Conservation (phyloP, 2,329 filamentous ascomycete species). For the Elsinoe australis region DNA sequence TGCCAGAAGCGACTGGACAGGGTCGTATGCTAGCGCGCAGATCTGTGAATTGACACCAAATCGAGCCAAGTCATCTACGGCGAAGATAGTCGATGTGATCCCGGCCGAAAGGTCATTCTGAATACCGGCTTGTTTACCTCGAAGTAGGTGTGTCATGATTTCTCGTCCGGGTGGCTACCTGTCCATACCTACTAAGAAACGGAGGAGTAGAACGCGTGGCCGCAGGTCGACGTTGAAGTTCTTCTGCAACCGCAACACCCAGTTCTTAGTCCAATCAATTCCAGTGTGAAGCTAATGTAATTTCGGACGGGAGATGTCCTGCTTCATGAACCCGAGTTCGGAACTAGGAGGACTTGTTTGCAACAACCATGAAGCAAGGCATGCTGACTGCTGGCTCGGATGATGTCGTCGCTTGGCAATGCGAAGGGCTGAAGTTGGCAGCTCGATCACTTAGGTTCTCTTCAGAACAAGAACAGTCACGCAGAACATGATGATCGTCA, state of each 20-base stretch:
- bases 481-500: no score
- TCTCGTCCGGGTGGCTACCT: neutral
- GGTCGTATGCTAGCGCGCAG: slow-evolving; percentile 82
- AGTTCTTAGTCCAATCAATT: no score
- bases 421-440: slow-evolving; percentile 1
- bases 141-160: slow-evolving; percentile 75
- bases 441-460: no score
- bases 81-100: slow-evolving; percentile 68
- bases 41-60: slow-evolving; percentile 63
- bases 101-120: slow-evolving; percentile 82
- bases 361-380: neutral
- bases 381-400: neutral
- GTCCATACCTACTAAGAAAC: neutral
- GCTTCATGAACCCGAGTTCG: no score
- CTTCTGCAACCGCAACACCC: no score
- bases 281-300: no score
- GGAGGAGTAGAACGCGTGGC: neutral
- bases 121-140: slow-evolving; percentile 89
- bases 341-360: no score
- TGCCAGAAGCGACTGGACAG: slow-evolving; percentile 85
- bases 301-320: no score
- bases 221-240: no score
- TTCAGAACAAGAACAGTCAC: no score
- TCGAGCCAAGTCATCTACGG: slow-evolving; percentile 70
- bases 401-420: slow-evolving; percentile 14